phyloP scores from a whole-genome alignment of 352 stramenopile species.

The Globisporangium okanoganense region DNA sequence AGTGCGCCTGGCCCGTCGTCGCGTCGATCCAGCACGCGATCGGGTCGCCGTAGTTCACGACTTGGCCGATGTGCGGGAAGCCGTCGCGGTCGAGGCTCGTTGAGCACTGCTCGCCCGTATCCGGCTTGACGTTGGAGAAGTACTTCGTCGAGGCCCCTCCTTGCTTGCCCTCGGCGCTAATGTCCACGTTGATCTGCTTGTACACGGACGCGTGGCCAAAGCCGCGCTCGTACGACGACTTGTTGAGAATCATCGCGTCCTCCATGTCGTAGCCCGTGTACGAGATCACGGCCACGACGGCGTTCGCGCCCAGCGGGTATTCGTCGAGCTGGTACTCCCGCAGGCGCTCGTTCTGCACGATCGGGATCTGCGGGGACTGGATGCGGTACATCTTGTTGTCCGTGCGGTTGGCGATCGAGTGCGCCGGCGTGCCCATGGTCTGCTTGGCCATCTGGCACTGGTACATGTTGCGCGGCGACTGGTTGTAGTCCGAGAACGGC shows the following conservation, averaged over 20 bases:
- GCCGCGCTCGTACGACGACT: slow-evolving; percentile 97
- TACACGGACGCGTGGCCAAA: slow-evolving; percentile 98
- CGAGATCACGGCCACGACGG: slow-evolving; percentile 98
- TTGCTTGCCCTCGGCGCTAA: slow-evolving; percentile 58
- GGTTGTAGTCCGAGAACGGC: slow-evolving; percentile 99
- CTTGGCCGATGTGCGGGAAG: slow-evolving; percentile 94
- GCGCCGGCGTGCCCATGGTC: slow-evolving; percentile 99
- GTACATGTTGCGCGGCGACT: slow-evolving; percentile 99
- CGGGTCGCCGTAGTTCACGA: slow-evolving; percentile 94
- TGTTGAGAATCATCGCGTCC: slow-evolving; percentile 99
- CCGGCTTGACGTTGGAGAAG: slow-evolving; percentile 91
- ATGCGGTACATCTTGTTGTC: slow-evolving; percentile 99
- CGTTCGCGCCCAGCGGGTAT: slow-evolving; percentile 98
- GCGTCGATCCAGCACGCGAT: slow-evolving; percentile 96
- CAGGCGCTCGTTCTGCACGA: slow-evolving; percentile 97
- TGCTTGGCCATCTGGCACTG: slow-evolving; percentile 99
- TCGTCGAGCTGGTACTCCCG: slow-evolving; percentile 98
- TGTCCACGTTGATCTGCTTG: slow-evolving; percentile 97
- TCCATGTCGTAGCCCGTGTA: slow-evolving; percentile 98
- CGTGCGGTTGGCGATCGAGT: slow-evolving; percentile 94
- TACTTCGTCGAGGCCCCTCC: slow-evolving; percentile 81
- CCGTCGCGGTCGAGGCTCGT: slow-evolving; percentile 94
- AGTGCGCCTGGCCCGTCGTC: slow-evolving; percentile 86
- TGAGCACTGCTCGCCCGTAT: slow-evolving; percentile 54
- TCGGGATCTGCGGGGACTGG: slow-evolving; percentile 96